These are phyloP conservation scores for Hamamelis virginiana DNA, from an alignment of 164 flowering plant species.

Conservation along the genomic window DNA sequence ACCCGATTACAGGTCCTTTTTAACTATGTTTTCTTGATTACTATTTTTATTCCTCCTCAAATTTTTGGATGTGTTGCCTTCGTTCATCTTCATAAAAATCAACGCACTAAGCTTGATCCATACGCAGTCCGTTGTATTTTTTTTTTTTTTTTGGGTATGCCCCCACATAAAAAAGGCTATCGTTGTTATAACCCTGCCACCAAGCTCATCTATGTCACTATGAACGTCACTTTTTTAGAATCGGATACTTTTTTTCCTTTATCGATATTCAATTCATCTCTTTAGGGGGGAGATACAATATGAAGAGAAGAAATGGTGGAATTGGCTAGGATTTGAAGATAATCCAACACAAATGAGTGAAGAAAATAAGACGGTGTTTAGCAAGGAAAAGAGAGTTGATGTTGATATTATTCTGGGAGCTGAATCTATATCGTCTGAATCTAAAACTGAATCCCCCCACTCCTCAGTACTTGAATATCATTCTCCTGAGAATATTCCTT, in stretches of 20 bases:
- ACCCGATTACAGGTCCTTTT: not conserved
- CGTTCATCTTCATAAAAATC: not conserved
- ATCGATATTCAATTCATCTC: no score
- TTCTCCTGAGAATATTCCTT: not conserved
- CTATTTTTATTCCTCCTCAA: not conserved
- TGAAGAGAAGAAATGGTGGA: not conserved
- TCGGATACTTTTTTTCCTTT: not conserved
- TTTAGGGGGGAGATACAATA: not conserved
- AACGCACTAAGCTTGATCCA: no score
- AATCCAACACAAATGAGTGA: not conserved
- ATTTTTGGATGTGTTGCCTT: no score
- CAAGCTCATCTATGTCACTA: no score
- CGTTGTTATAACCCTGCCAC: not conserved
- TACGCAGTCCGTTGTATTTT: no score
- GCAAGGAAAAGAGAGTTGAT: no score
- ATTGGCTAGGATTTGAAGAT: not conserved
- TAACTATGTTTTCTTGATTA: not conserved
- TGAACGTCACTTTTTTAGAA: not conserved
- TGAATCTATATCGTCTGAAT: no score
- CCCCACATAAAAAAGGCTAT: not conserved
- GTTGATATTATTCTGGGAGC: not conserved
- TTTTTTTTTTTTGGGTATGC: no score
- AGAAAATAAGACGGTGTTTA: not conserved
- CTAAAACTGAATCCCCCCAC: not conserved
- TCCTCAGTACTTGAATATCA: not conserved